Evolutionary conservation across 345 rosid genomes (phyloP).

Genomic region (Odontarrhena argentea): DNA sequence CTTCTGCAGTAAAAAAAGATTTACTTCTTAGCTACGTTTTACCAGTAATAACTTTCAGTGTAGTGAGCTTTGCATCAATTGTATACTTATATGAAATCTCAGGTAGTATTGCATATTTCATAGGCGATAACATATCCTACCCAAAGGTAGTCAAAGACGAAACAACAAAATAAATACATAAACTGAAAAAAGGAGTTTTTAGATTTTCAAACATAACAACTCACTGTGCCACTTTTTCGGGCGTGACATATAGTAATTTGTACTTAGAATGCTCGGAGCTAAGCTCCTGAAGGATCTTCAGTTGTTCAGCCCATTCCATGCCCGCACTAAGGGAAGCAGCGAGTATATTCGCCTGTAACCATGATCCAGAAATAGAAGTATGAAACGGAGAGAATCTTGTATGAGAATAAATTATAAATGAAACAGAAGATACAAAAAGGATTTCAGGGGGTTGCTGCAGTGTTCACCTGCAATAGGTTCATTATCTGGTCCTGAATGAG

Average conservation of each 20-base stretch:
- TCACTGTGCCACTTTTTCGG: constrained; percentile 99
- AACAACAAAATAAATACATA: neutral
- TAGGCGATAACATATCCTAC: constrained; percentile 18
- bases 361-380: constrained; percentile 32
- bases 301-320: constrained; percentile 97
- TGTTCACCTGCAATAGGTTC: constrained; percentile 87
- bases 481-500: constrained; percentile 99
- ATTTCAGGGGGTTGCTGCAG: constrained; percentile 19
- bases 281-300: constrained; percentile 87
- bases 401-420: constrained; percentile 12
- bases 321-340: constrained; percentile 91
- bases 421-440: constrained; percentile 22
- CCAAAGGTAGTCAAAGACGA: constrained; percentile 13
- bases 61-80: constrained; percentile 5
- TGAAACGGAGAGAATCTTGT: constrained; percentile 13
- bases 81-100: constrained; percentile 19
- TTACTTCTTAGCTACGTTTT: constrained; percentile 26
- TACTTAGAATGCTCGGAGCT: constrained; percentile 76
- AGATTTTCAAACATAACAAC: constrained; percentile 32
- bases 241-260: constrained; percentile 91
- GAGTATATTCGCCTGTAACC: constrained; percentile 74
- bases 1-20: constrained; percentile 62
- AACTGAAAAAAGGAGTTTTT: neutral
- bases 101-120: constrained; percentile 12
- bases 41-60: constrained; percentile 21